Conservation (phyloP, 139 green algal genomes). For the Eudorina sp. region DNA sequence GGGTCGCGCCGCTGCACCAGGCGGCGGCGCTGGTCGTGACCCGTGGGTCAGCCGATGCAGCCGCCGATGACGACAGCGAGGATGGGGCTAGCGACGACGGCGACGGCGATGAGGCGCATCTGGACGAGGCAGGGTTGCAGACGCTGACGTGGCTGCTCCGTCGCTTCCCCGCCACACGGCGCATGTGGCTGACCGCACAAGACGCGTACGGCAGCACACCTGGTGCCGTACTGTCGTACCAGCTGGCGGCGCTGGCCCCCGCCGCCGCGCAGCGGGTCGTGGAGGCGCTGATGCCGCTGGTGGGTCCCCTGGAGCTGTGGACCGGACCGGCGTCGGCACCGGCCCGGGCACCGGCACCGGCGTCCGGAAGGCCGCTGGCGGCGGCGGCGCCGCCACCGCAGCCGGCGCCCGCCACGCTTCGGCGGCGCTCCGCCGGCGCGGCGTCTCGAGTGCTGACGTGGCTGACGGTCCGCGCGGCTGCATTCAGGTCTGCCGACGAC, state of each 20-base stretch:
- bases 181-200: neutral
- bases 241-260: neutral
- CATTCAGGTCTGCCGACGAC: too few species aligned
- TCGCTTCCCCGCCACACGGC: neutral
- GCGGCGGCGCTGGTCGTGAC: slow-evolving; percentile 2
- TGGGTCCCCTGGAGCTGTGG: neutral
- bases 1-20: neutral
- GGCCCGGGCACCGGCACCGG: neutral
- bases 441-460: too few species aligned
- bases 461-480: too few species aligned
- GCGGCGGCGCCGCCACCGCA: neutral
- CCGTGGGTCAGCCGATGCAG: neutral
- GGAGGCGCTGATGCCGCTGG: neutral
- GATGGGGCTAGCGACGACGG: neutral
- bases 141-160: slow-evolving; percentile 18
- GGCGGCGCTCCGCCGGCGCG: too few species aligned
- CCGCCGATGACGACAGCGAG: neutral
- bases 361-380: neutral
- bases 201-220: slow-evolving; percentile 33
- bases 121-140: neutral
- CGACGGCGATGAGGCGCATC: neutral
- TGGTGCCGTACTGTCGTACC: slow-evolving; percentile 4
- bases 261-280: neutral
- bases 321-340: neutral
- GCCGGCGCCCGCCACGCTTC: neutral